Evolutionary conservation across 2,329 filamentous ascomycete species (phyloP), one percentile per base, ranked within the genome.

Genomic region (Verticillium alfalfae): DNA sequence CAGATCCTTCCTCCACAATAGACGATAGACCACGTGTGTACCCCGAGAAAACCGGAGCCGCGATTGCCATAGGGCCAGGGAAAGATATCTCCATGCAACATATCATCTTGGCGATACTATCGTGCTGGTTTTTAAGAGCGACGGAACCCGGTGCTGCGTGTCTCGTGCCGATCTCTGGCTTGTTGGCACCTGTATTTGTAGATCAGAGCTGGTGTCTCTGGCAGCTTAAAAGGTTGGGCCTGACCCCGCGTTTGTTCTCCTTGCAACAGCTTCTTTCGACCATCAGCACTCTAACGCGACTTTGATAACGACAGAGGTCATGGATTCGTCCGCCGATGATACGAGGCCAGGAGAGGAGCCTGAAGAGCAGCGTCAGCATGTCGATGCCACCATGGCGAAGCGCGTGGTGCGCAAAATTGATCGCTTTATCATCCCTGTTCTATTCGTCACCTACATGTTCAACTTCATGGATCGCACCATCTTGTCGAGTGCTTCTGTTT

Each of bases 401-500:
- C 71, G 69, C 8, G 77, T 85, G 3, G 62, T 87, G 58, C 74
- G 78, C 34, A 86, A 86, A 70, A 86, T 88, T 62, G 85, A 88
- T 68, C 73, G 71, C 65, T 73, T 74, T 13, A 72, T 88, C 10
- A 79, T 88, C 5, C 83, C 85, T 0, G 71, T 87, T 12, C 70
- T 87, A 10, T 86, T 86, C 63, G 65, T 81, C 52, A 85, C 81
- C 0, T 87, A 87, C 67, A 81, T 81, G 73, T 70, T 87, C 64
- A 84, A 85, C 67, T 87, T 86, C 62, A 84, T 87, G 76, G 85
- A 88, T 70, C 88, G 88, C 68, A 80, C 79, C 0, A 84, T 84
- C 61, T 68, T 85, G 1, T 83, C 81, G 0, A 84, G 79, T 62
- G 84, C 84, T 0, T 76, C 82, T 4, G 82, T 87, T 0, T 86